Conservation (phyloP, 495 filamentous ascomycete genomes). For the Penicillium atrosanguineum region DNA sequence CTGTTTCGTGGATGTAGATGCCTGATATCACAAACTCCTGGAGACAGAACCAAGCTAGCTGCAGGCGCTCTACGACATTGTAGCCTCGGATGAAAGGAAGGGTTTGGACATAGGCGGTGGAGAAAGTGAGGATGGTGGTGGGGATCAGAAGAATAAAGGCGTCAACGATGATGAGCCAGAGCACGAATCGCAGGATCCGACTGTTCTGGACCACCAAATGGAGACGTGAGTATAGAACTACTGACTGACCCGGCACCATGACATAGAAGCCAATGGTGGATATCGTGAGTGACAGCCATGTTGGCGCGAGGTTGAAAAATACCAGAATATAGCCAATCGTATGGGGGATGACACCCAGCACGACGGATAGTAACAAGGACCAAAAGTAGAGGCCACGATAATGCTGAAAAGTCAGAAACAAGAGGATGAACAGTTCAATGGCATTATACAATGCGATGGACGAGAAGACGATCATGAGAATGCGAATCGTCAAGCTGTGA, state of each 20-base stretch:
- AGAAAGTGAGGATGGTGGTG: slow-evolving; percentile 54
- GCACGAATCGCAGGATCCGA: slow-evolving; percentile 46
- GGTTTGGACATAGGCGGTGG: slow-evolving; percentile 30
- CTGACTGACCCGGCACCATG: slow-evolving; percentile 65
- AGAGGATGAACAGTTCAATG: slow-evolving; percentile 45
- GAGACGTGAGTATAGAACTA: slow-evolving; percentile 66
- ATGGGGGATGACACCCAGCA: slow-evolving; percentile 52
- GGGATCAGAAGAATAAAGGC: slow-evolving; percentile 47
- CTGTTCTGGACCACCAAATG: slow-evolving; percentile 54
- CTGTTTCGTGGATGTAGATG: slow-evolving; percentile 55
- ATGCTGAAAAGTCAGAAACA: slow-evolving; percentile 49
- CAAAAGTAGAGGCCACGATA: slow-evolving; percentile 53
- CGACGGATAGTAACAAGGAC: slow-evolving; percentile 40
- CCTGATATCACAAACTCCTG: slow-evolving; percentile 58
- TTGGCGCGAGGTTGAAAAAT: slow-evolving; percentile 45
- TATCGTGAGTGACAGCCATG: slow-evolving; percentile 37
- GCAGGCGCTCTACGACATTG: slow-evolving; percentile 56
- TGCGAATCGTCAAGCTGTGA: slow-evolving; percentile 27
- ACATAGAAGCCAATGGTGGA: slow-evolving; percentile 55
- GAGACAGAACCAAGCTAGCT: slow-evolving; percentile 56
- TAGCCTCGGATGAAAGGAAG: slow-evolving; percentile 40
- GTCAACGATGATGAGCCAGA: slow-evolving; percentile 57
- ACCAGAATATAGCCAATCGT: slow-evolving; percentile 54
- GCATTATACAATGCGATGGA: slow-evolving; percentile 52
- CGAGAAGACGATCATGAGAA: slow-evolving; percentile 47